Evolutionary conservation across 2,329 filamentous ascomycete species (phyloP).

Genomic region (Aspergillus transmontanensis): DNA sequence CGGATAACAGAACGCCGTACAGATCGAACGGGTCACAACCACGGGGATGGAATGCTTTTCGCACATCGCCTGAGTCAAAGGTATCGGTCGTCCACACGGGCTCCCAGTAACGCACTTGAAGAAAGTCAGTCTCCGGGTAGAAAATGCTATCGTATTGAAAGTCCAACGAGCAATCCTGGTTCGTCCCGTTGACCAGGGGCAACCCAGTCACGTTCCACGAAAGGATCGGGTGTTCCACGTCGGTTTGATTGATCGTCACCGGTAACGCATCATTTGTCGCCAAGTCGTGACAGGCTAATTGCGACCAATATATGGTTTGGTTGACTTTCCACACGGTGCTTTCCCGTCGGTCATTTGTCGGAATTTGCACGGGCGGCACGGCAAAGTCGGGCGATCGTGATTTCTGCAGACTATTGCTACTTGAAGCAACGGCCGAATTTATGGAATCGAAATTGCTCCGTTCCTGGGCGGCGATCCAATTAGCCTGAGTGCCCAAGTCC

Average conservation of each 20-base stretch:
- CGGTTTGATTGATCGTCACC: constrained; percentile 25
- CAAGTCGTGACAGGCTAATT: constrained; percentile 28
- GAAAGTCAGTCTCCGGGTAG: constrained; percentile 31
- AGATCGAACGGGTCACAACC: constrained; percentile 35
- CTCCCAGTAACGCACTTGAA: constrained; percentile 40
- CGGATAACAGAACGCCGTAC: constrained; percentile 35
- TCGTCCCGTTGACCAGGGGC: constrained; percentile 20
- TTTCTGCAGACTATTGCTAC: constrained; percentile 19
- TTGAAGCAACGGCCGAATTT: constrained; percentile 24
- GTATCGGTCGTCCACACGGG: constrained; percentile 24
- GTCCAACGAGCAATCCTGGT: constrained; percentile 27
- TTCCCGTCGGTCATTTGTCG: constrained; percentile 22
- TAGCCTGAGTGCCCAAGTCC: constrained; percentile 30
- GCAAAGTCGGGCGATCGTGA: constrained; percentile 33
- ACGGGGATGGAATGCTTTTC: constrained; percentile 26
- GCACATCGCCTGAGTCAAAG: constrained; percentile 12
- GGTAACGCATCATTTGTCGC: constrained; percentile 21
- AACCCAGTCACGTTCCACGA: constrained; percentile 33
- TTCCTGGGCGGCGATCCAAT: constrained; percentile 34
- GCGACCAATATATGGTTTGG: constrained; percentile 36
- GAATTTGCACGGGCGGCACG: constrained; percentile 36
- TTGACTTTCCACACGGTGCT: constrained; percentile 35
- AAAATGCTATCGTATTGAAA: constrained; percentile 34
- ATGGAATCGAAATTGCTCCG: constrained; percentile 25
- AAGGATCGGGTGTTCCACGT: constrained; percentile 18